Conservation (phyloP, 495 filamentous ascomycete genomes). For the Daldinia loculata region DNA sequence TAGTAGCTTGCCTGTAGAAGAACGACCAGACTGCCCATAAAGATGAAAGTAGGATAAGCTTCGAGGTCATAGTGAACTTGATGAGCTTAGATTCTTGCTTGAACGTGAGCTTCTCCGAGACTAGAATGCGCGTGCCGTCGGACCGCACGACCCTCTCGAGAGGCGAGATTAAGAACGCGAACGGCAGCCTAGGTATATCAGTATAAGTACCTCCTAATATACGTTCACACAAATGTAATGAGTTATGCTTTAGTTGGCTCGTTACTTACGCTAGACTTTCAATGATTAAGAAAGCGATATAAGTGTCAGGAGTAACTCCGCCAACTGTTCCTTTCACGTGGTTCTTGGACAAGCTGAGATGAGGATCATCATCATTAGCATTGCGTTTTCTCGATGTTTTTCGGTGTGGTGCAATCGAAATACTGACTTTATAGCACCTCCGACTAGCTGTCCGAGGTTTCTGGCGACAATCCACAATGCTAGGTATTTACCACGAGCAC, state of each 20-base stretch:
- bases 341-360: constrained; percentile 45
- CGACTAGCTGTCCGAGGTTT: constrained; percentile 59
- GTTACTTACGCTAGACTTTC: constrained; percentile 34
- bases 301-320: constrained; percentile 37
- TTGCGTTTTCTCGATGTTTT: constrained; percentile 40
- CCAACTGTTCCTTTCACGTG: constrained; percentile 27
- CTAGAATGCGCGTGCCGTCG: constrained; percentile 54
- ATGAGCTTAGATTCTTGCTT: constrained; percentile 38
- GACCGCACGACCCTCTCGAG: constrained; percentile 57
- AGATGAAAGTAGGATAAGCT: constrained; percentile 37
- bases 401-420: constrained; percentile 44
- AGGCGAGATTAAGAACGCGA: constrained; percentile 55
- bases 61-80: constrained; percentile 37
- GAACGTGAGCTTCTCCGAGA: constrained; percentile 44
- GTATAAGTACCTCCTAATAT: too few relatives aligned
- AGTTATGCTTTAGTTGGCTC: background rate
- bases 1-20: constrained; percentile 53
- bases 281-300: constrained; percentile 38
- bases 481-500: constrained; percentile 56
- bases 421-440: constrained; percentile 56
- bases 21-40: constrained; percentile 50
- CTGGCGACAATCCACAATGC: constrained; percentile 60
- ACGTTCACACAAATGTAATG: background rate
- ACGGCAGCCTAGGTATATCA: constrained; percentile 53
- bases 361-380: constrained; percentile 51